Evolutionary conservation across 345 rosid genomes (phyloP).

Genomic region (Crucihimalaya himalaica): DNA sequence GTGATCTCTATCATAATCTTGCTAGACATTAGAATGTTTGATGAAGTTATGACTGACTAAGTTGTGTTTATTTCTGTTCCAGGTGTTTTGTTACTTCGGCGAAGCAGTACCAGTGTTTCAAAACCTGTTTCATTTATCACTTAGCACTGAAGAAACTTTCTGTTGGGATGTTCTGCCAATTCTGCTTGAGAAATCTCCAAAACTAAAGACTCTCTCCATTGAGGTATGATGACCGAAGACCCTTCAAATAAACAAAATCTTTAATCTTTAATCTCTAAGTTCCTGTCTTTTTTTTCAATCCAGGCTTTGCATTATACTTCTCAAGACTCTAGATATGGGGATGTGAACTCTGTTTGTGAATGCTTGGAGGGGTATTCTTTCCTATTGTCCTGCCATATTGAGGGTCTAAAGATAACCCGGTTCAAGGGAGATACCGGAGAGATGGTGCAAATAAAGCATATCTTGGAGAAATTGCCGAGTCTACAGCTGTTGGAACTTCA

Average conservation of each 20-base stretch:
- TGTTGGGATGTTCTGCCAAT: not conserved
- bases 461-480: not conserved
- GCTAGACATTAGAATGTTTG: not conserved
- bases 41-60: not conserved
- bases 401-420: not conserved
- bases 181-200: not conserved
- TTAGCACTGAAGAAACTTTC: not conserved
- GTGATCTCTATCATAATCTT: too few relatives aligned
- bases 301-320: not conserved
- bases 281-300: not conserved
- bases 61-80: not conserved
- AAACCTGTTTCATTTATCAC: not conserved
- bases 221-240: not conserved
- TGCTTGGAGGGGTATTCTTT: not conserved
- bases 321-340: not conserved
- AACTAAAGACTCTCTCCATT: not conserved
- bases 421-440: not conserved
- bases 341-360: not conserved
- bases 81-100: not conserved
- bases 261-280: not conserved
- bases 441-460: not conserved
- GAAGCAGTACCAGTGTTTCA: slow-evolving; percentile 2
- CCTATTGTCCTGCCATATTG: not conserved
- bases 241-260: not conserved
- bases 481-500: slow-evolving; percentile 1